Conservation (phyloP, 306 rosid genomes). For the Gillenia trifoliata region DNA sequence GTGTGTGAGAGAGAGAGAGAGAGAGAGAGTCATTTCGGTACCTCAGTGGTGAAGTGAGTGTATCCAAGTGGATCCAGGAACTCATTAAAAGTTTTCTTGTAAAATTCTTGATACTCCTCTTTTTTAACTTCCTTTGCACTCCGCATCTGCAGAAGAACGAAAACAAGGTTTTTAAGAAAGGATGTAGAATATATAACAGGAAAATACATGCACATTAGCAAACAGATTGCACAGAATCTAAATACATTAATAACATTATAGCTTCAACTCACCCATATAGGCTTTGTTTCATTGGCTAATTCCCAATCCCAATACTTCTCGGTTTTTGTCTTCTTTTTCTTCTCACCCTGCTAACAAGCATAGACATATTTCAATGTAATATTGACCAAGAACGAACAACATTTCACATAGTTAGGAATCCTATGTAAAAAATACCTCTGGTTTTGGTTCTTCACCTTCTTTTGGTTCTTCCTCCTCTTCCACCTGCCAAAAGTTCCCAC, state of each 20-base stretch:
- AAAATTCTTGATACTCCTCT: constrained; percentile 88
- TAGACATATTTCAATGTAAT: constrained; percentile 8
- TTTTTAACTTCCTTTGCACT: constrained; percentile 75
- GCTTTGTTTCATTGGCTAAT: constrained; percentile 88
- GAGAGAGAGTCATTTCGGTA: constrained; percentile 15
- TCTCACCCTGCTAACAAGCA: constrained; percentile 58
- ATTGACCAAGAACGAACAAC: background rate
- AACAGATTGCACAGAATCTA: background rate
- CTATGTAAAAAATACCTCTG: constrained; percentile 48
- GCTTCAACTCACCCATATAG: constrained; percentile 83
- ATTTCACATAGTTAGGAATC: constrained; percentile 11
- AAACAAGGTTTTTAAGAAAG: background rate
- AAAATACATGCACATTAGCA: background rate
- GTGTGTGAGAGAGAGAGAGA: background rate
- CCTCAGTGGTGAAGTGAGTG: constrained; percentile 97
- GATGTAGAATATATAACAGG: background rate
- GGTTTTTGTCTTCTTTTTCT: constrained; percentile 67
- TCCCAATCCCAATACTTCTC: constrained; percentile 99
- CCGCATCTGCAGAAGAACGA: constrained; percentile 62
- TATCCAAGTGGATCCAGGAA: constrained; percentile 87
- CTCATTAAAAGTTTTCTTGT: constrained; percentile 82
- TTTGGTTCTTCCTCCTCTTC: constrained; percentile 97
- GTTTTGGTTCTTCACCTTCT: constrained; percentile 82
- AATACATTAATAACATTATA: background rate
- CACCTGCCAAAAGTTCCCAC: constrained; percentile 49